Base-by-base conservation (phyloP, 208 protist genomes). In the Leishmania gerbilli region DNA sequence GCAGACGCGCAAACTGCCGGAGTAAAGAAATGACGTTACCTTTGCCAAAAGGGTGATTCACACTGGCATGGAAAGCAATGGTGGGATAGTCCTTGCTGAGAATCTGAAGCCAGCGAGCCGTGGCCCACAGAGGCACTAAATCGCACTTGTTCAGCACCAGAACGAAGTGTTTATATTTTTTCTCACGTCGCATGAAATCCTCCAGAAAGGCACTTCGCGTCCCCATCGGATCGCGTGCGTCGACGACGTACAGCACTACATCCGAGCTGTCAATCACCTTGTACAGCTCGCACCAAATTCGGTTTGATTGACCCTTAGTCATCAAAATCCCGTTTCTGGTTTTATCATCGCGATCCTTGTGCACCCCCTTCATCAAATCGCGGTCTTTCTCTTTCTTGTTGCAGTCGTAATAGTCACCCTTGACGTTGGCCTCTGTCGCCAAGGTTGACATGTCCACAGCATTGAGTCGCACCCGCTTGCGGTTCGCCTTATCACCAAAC, bases 71-170 rank as follows among this genome's bases (percentile, higher is more conserved):
- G 88, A 99, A 99, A n/a, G 99, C 99, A 19, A 99, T 88, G 0
- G 99, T 99, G 24, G 99, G 99, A 86, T 99, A 99, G 75, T 99
- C 98, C 65, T 99, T 96, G 68, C 98, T 99, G 21, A 99, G 90
- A 34, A 99, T 85, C 76, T 99, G 92, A 49, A 99, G 93, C 99
- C 99, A 99, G 21, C 96, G 91, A 47, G 95, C 95, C 1, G 99
- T 99, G 3, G 96, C 98, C 99, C 99, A 99, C 2, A 99, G 98
- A 15, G 99, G 99, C 9, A 99, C 96, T 21, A 99, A 91, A 90
- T 99, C 99, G 88, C 98, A 99, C 94, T 99, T 99, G 95, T 99
- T 99, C 5, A 99, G 87, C n/a, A 99, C 85, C 45, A 99, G 97
- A 9, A 99, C 91, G 78, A 99, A 96, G 82, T 99, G 99, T 85